These are phyloP conservation scores for Aspergillus sp. DNA, from an alignment of 2,329 filamentous ascomycete species.

Conservation along the genomic window DNA sequence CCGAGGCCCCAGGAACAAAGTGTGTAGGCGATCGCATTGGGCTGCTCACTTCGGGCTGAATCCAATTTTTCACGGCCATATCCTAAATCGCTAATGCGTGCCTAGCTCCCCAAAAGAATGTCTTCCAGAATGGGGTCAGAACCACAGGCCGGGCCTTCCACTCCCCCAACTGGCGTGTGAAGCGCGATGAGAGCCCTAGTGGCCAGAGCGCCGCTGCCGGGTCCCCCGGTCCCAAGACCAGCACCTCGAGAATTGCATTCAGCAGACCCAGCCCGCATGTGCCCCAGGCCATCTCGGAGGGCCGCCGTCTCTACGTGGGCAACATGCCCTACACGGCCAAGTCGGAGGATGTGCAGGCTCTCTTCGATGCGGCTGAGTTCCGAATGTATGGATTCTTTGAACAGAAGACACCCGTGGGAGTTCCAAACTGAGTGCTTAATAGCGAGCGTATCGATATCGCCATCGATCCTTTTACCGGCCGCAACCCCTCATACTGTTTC, in stretches of 20 bases:
- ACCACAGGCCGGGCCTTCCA: slow-evolving; percentile 42
- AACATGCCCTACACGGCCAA: slow-evolving; percentile 59
- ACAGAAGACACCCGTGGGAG: background rate
- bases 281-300: slow-evolving; percentile 42
- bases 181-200: slow-evolving; percentile 39
- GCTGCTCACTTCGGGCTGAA: slow-evolving; percentile 20
- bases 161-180: slow-evolving; percentile 46
- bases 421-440: slow-evolving; percentile 27
- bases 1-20: slow-evolving; percentile 34
- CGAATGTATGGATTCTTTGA: slow-evolving; percentile 32
- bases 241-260: slow-evolving; percentile 34
- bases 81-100: slow-evolving; percentile 21
- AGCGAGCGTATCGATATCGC: slow-evolving; percentile 66
- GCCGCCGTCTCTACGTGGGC: slow-evolving; percentile 55
- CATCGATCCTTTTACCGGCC: slow-evolving; percentile 65
- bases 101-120: slow-evolving; percentile 33
- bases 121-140: slow-evolving; percentile 36
- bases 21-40: slow-evolving; percentile 26
- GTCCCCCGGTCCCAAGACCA: slow-evolving; percentile 30
- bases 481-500: slow-evolving; percentile 75
- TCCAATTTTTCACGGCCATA: slow-evolving; percentile 13
- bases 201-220: slow-evolving; percentile 29
- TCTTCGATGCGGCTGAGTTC: slow-evolving; percentile 48
- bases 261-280: slow-evolving; percentile 33
- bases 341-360: slow-evolving; percentile 50